These are phyloP conservation scores for Calvatia gigantea DNA, from an alignment of 768 basidiomycete genomes.

Conservation along the genomic window DNA sequence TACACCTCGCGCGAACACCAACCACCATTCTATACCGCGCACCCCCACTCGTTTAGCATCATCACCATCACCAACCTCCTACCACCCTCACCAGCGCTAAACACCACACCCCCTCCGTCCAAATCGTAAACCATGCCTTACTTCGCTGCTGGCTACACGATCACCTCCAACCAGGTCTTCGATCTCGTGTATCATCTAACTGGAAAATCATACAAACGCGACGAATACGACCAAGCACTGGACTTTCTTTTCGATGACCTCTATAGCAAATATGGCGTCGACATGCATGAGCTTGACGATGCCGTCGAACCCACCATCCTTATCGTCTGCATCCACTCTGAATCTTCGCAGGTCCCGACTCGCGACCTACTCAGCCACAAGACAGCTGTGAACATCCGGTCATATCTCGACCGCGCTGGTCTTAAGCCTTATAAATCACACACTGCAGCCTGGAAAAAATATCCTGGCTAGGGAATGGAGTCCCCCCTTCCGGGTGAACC, in stretches of 20 bases:
- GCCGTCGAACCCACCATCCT: constrained; percentile 6
- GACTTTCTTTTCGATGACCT: constrained; percentile 8
- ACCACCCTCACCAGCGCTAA: background rate
- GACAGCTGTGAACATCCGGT: background rate
- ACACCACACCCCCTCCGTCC: background rate
- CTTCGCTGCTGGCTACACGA: constrained; percentile 11
- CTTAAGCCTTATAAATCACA: constrained; percentile 5
- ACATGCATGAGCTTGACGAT: constrained; percentile 8
- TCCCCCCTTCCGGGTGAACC: too few relatives aligned
- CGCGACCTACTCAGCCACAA: background rate
- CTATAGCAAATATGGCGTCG: constrained; percentile 4
- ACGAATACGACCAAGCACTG: constrained; percentile 1
- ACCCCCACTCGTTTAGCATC: background rate
- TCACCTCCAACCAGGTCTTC: constrained; percentile 8
- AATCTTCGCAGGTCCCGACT: background rate
- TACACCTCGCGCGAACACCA: background rate
- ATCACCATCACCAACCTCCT: background rate
- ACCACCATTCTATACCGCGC: background rate
- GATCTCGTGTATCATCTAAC: constrained; percentile 13
- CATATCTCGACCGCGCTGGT: constrained; percentile 5
- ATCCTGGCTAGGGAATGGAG: background rate
- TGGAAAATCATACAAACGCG: constrained; percentile 5
- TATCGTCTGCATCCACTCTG: constrained; percentile 8
- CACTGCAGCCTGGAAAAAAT: background rate
- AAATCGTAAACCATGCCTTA: constrained; percentile 5